These are phyloP conservation scores for Beauveria sp. DNA, from an alignment of 2,329 filamentous ascomycete genomes.

Conservation along the genomic window DNA sequence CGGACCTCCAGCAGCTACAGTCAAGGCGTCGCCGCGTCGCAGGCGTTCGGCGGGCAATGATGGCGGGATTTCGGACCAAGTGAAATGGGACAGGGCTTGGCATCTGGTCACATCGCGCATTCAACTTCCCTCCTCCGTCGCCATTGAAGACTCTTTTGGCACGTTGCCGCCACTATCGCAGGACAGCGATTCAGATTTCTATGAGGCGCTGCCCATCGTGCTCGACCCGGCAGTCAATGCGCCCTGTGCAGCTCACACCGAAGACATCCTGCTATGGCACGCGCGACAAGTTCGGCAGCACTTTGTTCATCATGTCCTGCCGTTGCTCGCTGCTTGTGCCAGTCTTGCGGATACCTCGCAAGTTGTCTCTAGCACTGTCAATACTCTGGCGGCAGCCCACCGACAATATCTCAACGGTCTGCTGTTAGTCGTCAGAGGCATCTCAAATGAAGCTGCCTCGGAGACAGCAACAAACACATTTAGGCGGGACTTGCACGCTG, in stretches of 20 bases:
- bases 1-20: constrained; percentile 23
- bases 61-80: constrained; percentile 37
- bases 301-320: constrained; percentile 52
- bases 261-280: constrained; percentile 54
- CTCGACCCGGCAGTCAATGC: constrained; percentile 38
- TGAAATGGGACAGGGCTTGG: constrained; percentile 55
- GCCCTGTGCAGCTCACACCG: constrained; percentile 43
- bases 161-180: constrained; percentile 36
- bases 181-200: constrained; percentile 37
- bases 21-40: constrained; percentile 15
- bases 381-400: constrained; percentile 54
- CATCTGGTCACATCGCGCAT: constrained; percentile 52
- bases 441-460: constrained; percentile 30
- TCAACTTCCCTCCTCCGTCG: constrained; percentile 46
- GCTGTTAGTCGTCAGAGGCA: constrained; percentile 41
- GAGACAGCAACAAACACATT: constrained; percentile 42
- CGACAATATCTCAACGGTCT: constrained; percentile 50
- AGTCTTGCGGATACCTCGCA: constrained; percentile 34
- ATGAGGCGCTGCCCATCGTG: constrained; percentile 45
- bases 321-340: constrained; percentile 43
- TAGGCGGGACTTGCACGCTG: constrained; percentile 52
- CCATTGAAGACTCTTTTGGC: constrained; percentile 48
- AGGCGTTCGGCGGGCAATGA: constrained; percentile 12
- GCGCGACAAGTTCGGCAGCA: constrained; percentile 53
- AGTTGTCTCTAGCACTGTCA: constrained; percentile 44